These are phyloP conservation scores for Gamarada debralockiae DNA, from an alignment of 495 filamentous ascomycete species.

Conservation along the genomic window DNA sequence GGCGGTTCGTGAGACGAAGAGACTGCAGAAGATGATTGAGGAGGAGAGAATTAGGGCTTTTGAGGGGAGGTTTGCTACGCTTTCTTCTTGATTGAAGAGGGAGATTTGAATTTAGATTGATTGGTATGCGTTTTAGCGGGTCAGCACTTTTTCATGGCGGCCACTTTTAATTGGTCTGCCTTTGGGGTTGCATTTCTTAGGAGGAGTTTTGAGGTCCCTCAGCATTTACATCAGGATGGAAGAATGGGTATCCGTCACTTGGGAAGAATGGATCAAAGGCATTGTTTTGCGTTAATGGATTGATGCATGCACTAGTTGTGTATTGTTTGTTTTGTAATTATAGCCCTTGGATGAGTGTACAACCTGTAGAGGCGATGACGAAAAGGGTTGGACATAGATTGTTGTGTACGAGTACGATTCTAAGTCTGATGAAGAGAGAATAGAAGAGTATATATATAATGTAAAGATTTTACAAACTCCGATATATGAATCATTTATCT, in stretches of 20 bases:
- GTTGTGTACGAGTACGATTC: too few species aligned
- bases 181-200: background rate
- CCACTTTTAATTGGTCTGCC: background rate
- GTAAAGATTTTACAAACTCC: too few species aligned
- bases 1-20: constrained; percentile 76
- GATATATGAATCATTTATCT: too few species aligned
- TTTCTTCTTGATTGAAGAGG: constrained; percentile 12
- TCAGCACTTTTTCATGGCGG: background rate
- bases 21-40: constrained; percentile 56
- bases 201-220: background rate
- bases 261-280: too few species aligned
- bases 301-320: too few species aligned
- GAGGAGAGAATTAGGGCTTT: constrained; percentile 43
- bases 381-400: too few species aligned
- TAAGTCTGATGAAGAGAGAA: too few species aligned
- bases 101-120: too few species aligned
- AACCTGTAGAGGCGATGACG: background rate
- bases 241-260: too few species aligned
- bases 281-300: background rate
- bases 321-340: background rate
- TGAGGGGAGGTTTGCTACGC: constrained; percentile 36
- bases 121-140: constrained; percentile 8
- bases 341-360: background rate
- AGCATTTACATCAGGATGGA: constrained; percentile 4
- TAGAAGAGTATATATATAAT: too few species aligned